Base-by-base conservation (phyloP, 2,329 filamentous ascomycete species). In the Cercospora canescens region DNA sequence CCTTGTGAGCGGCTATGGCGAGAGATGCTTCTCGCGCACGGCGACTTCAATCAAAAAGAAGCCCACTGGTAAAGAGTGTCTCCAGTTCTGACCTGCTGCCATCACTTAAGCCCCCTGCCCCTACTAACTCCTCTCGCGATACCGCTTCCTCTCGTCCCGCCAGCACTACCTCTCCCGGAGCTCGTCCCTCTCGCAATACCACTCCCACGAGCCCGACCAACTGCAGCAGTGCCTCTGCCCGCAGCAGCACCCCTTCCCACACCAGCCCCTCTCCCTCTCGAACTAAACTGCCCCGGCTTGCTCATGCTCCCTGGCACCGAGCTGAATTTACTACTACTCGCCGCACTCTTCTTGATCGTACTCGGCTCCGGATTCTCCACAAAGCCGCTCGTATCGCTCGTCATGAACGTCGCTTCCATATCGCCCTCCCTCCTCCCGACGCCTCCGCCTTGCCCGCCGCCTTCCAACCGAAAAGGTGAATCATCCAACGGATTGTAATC, bases 331-430 rank as follows among this genome's bases (percentile, higher is more conserved):
- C 45, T 50, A 60, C 64, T 83, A 65, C 75, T 78, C 4, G 78
- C 76, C 8, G 34, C 34, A 62, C 60, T 62, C 60, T 41, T 62
- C 73, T 85, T 87, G 32, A 81, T 82, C 39, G 84, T 85, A 4
- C 78, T 80, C 3, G 86, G 85, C 18, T 62, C 60, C 28, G 74
- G 70, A 7, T 93, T 94, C 73, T 97, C 92, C 35, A 97, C 93
- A 63, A 97, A 88, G 75, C 97, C 97, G 1, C 92, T 92, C 6
- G 91, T 96, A 76, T 97, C 93, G 11, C 92, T 96, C 26, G 94
- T 97, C 85, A 97, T 87, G 75, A 97, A 97, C 0, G 94, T 97
- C 60, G 91, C 91, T 72, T 97, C 94, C 16, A 81, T 81, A 71
- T 89, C 87, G 18, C 55, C 62, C 54, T 59, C 62, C 32, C 62